Base-by-base conservation (phyloP, 2,329 filamentous ascomycete genomes). In the Onygenales sp. region DNA sequence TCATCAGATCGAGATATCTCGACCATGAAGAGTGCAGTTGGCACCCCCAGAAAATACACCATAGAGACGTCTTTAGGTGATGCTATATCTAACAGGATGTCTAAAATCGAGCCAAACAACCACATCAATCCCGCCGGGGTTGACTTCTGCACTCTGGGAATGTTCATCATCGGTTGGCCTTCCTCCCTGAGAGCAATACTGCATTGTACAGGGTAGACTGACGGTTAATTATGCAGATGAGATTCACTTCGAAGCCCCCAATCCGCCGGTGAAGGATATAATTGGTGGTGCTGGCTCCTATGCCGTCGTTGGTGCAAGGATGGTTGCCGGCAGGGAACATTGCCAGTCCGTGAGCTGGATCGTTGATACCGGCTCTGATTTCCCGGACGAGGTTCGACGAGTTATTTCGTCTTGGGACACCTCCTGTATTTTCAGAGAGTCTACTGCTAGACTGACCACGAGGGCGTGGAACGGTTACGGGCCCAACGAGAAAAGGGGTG, bases 391-490 rank as follows among this genome's bases (percentile, higher is more conserved):
- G 10, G 75, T 95, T 51, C 78, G 79, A 47, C 65, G 76, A 2
- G 75, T 80, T 43, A 83, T 98, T 59, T 71, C 78, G 11, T 77
- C 80, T 43, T 96, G 93, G 91, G 71, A 83, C 13, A 95, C 91
- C 1, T 81, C 81, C 5, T 87, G 82, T 17, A 64, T 89, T 13
- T 73, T 93, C 58, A 81, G 90, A 51, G 72, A 81, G 48, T 83
- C 87, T 52, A 74, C 76, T 1, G 68, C 77, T 6, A 82, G 88
- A 27, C 75, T 88, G 49, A 97, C 92, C 2, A 98, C 93, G 0
- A 82, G 89, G 45, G 91, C 87, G 45, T 95, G 89, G 88, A 97
- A 97, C 67, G 87, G 87, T 49, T 97, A 97, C 66, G 82, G 85
- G 39, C 78, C 81, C 34, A 77, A 82, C 51, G 82, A 83, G 55